Evolutionary conservation across 2,329 filamentous ascomycete species (phyloP), one percentile per base, ranked within the genome.

Genomic region (Alternaria sp.): DNA sequence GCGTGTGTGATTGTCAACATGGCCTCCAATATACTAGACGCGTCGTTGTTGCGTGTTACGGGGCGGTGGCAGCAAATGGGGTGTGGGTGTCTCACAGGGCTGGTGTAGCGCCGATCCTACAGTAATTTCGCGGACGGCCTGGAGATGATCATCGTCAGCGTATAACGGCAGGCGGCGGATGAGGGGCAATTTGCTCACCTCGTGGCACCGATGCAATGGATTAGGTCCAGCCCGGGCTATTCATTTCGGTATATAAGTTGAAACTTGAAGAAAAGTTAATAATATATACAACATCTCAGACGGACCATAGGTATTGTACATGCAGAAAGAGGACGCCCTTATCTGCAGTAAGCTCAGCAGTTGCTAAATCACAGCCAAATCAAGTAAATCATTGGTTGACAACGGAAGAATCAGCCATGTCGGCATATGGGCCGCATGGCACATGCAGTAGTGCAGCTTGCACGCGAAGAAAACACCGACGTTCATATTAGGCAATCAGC

Each of bases 91-190:
- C 32, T 51, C 43, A 44, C 65, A 67, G 64, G 65, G 63, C 65
- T 66, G 62, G 61, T 40, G 57, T 59, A 63, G 59, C 43, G 62
- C n/a, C 53, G 65, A 69, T 69, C 65, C 65, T 65, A 54, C 46
- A 48, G 62, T 59, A 68, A 71, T 71, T 67, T 71, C 61, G 55
- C 58, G 61, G 60, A 59, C 62, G 62, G 62, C 53, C 55, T 54
- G 55, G 58, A 57, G 59, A 62, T 59, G 66, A 63, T 64, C 65
- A 45, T 52, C 59, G 38, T 55, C 53, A 54, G 64, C 61, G 64
- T 43, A 44, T 48, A 50, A 53, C 55, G 45, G 44, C 27, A 61
- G 51, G 20, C 30, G 20, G 38, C 28, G 49, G 38, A 53, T 46
- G 44, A 50, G 41, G 49, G 55, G 50, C n/a, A 63, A 56, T 46